phyloP scores from a whole-genome alignment of 257 asterid species.

The Galeopsis tetrahit region DNA sequence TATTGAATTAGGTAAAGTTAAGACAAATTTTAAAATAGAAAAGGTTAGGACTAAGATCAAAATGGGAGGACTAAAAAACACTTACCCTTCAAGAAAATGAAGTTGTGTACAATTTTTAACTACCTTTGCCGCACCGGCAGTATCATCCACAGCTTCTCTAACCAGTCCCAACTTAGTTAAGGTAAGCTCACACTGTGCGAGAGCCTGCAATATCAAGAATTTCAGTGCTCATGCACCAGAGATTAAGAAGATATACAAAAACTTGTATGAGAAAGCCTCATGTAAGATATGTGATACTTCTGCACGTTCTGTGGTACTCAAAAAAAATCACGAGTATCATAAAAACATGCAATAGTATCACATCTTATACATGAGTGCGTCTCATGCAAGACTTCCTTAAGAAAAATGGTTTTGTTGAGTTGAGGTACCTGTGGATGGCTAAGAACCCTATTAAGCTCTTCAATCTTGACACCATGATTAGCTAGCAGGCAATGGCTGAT shows the following conservation, averaged over 20 bases:
- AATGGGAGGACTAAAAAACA: too few species aligned
- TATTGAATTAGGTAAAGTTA: too few species aligned
- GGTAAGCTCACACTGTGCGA: conserved; percentile 97
- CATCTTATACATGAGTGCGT: too few species aligned
- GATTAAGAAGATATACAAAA: not conserved
- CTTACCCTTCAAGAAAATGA: conserved; percentile 10
- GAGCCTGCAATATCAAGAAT: conserved; percentile 69
- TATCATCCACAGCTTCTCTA: conserved; percentile 98
- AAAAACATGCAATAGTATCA: too few species aligned
- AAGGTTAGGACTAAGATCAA: too few species aligned
- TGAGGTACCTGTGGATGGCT: conserved; percentile 97
- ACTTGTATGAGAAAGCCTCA: too few species aligned
- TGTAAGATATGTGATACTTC: too few species aligned
- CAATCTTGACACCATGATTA: conserved; percentile 69
- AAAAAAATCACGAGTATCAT: too few species aligned
- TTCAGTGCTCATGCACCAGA: conserved; percentile 27
- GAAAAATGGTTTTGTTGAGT: conserved; percentile 10
- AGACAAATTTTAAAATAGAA: too few species aligned
- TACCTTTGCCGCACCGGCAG: conserved; percentile 99
- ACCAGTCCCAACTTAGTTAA: conserved; percentile 85
- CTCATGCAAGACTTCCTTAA: not conserved
- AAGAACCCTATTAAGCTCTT: conserved; percentile 85
- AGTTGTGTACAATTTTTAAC: conserved; percentile 9
- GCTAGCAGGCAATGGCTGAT: conserved; percentile 91
- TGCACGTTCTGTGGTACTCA: too few species aligned